Percentiles rank a stretch among this genome's conserved stretches.
Conservation (phyloP, 352 stramenopile genomes). For the Globisporangium middletonii region DNA sequence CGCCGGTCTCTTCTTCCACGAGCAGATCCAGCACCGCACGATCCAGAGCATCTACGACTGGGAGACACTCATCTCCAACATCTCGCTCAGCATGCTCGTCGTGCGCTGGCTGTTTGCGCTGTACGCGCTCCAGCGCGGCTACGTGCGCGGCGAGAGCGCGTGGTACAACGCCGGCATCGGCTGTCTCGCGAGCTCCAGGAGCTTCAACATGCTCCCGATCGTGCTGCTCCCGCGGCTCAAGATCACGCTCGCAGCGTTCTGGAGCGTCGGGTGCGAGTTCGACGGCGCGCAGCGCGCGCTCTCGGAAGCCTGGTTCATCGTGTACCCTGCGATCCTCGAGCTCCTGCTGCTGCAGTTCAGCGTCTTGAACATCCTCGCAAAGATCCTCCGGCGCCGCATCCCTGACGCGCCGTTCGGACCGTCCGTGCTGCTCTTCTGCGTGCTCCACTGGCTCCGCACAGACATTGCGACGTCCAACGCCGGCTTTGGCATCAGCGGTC, state of each 20-base stretch:
- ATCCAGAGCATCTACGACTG: neutral
- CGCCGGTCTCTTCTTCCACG: constrained; percentile 36
- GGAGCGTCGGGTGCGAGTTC: constrained; percentile 18
- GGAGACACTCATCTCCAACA: constrained; percentile 9
- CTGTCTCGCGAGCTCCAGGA: neutral
- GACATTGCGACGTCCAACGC: neutral
- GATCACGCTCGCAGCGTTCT: constrained; percentile 21
- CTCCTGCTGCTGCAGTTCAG: constrained; percentile 21
- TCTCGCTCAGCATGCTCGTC: neutral
- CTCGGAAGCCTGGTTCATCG: constrained; percentile 19
- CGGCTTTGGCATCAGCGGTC: constrained; percentile 1
- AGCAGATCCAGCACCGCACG: constrained; percentile 3
- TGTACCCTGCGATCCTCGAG: constrained; percentile 26
- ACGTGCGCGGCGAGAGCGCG: too few species aligned
- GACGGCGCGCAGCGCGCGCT: constrained; percentile 17
- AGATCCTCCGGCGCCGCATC: constrained; percentile 13
- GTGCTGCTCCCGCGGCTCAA: constrained; percentile 16
- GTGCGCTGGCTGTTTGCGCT: constrained; percentile 8
- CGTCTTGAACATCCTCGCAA: constrained; percentile 16
- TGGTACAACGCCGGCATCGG: neutral
- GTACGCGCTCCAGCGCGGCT: neutral
- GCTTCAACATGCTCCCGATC: constrained; percentile 12
- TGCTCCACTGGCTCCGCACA: constrained; percentile 8
- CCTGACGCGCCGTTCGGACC: constrained; percentile 14
- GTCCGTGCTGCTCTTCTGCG: constrained; percentile 13